phyloP scores from a whole-genome alignment of 108 stramenopile species.

The Conticribra weissflogii region DNA sequence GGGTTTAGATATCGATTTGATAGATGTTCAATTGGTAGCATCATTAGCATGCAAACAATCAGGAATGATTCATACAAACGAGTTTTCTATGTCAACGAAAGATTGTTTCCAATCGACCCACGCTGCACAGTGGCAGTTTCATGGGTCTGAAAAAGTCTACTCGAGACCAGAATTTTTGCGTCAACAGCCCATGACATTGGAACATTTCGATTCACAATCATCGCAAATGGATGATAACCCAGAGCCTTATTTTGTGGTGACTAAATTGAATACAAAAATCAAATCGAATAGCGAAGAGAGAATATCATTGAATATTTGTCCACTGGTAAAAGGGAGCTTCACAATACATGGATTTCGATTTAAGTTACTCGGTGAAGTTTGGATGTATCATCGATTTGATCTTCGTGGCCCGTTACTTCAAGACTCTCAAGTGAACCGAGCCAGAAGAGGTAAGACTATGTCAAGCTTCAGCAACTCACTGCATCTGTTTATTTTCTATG shows the following conservation, averaged over 20 bases:
- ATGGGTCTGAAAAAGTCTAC: slow-evolving; percentile 64
- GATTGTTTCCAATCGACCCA: slow-evolving; percentile 7
- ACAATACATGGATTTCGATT: slow-evolving; percentile 79
- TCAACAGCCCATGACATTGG: slow-evolving; percentile 34
- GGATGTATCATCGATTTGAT: slow-evolving; percentile 80
- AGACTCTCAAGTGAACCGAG: slow-evolving; percentile 68
- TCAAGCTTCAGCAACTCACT: not conserved
- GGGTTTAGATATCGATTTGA: slow-evolving; percentile 60
- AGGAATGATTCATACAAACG: slow-evolving; percentile 62
- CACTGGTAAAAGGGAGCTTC: slow-evolving; percentile 74
- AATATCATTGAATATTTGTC: slow-evolving; percentile 65
- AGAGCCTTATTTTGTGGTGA: slow-evolving; percentile 81
- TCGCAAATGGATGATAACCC: slow-evolving; percentile 38
- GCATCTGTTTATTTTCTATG: slow-evolving; percentile 1
- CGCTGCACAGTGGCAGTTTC: slow-evolving; percentile 62
- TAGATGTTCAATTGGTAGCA: slow-evolving; percentile 78
- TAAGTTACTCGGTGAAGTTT: slow-evolving; percentile 73
- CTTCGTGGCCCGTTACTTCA: slow-evolving; percentile 70
- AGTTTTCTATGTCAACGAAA: slow-evolving; percentile 58
- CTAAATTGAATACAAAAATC: slow-evolving; percentile 55
- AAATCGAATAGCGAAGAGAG: slow-evolving; percentile 36
- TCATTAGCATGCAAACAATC: slow-evolving; percentile 40
- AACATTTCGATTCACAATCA: slow-evolving; percentile 10
- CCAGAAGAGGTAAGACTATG: slow-evolving; percentile 51
- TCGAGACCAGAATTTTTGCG: slow-evolving; percentile 66